phyloP scores from a whole-genome alignment of 2,329 filamentous ascomycete genomes.

The Fusarium tricinctum region DNA sequence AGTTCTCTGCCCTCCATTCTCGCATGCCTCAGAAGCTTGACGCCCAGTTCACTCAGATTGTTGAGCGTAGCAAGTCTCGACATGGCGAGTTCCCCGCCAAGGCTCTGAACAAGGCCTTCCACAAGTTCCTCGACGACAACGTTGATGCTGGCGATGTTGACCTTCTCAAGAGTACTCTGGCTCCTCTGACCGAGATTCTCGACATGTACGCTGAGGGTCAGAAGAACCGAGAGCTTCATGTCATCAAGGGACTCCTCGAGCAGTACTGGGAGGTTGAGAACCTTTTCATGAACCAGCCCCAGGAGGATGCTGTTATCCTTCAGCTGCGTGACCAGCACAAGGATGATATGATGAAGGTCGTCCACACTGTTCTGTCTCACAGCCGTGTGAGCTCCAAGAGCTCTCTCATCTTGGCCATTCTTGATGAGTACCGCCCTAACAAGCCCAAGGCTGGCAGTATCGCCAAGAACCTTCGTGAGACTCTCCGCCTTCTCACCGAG shows the following conservation, averaged over 20 bases:
- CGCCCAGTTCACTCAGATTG: conserved; percentile 82
- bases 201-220: conserved; percentile 86
- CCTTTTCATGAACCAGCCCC: conserved; percentile 87
- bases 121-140: conserved; percentile 91
- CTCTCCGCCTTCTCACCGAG: conserved; percentile 89
- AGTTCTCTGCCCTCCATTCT: conserved; percentile 95
- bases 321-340: conserved; percentile 96
- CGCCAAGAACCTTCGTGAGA: conserved; percentile 85
- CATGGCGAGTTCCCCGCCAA: conserved; percentile 93
- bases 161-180: conserved; percentile 78
- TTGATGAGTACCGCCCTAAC: conserved; percentile 96
- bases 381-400: conserved; percentile 94
- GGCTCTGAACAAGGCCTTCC: conserved; percentile 83
- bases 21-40: conserved; percentile 97
- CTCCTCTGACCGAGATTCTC: conserved; percentile 83
- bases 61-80: conserved; percentile 84
- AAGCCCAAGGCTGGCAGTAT: conserved; percentile 91
- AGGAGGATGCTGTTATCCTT: conserved; percentile 94
- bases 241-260: conserved; percentile 84
- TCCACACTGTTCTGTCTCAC: conserved; percentile 92
- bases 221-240: conserved; percentile 88
- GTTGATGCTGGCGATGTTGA: conserved; percentile 79
- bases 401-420: conserved; percentile 88
- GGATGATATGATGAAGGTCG: conserved; percentile 87
- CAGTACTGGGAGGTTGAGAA: conserved; percentile 87